Evolutionary conservation across 179 eudicot genomes (phyloP), one percentile per base, ranked within the genome.

Genomic region (Gypsophila paniculata): DNA sequence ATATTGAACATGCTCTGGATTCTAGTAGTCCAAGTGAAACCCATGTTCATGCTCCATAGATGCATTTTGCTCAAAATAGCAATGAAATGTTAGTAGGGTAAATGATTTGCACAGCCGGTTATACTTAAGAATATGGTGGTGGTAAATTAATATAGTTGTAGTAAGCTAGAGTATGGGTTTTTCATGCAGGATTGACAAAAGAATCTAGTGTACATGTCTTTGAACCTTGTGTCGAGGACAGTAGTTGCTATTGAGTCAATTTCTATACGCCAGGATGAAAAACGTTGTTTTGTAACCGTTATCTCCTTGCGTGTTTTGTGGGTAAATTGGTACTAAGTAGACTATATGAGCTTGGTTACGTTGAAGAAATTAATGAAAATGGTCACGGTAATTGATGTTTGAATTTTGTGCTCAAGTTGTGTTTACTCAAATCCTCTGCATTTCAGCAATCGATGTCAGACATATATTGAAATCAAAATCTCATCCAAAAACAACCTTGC

Each of bases 1-100:
- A 84, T 79, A 61, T 63, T n/a, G 80, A 74, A 66, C 80, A 52
- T 73, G 65, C 59, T 77, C 74, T 57, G 57, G 80, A 73, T 65
- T 74, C 73, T n/a, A 70, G 62, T 49, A 53, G 42, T 62, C 29
- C 69, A 49, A 53, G 63, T 68, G 67, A 54, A 14, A 52, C 66
- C 55, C 22, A 68, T 55, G 59, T 26, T 48, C 53, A 49, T 51
- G 66, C 23, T 9, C 54, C 58, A 23, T 59, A 54, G 64, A 52
- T 36, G 34, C 71, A 42, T 15, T 19, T 23, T 59, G 32, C 62
- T 81, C 62, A 68, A 18, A 39, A 69, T 58, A 36, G 58, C 52
- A 62, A 65, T 29, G 51, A 29, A 48, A 42, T 44, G 23, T 17
- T 57, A 11, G 49, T 69, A 52, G 44, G 39, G 19, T 65, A 34